Evolutionary conservation across 805 yeast species (phyloP), one percentile per base, ranked within the genome.

Genomic region (Tetrapisispora namnaoensis): DNA sequence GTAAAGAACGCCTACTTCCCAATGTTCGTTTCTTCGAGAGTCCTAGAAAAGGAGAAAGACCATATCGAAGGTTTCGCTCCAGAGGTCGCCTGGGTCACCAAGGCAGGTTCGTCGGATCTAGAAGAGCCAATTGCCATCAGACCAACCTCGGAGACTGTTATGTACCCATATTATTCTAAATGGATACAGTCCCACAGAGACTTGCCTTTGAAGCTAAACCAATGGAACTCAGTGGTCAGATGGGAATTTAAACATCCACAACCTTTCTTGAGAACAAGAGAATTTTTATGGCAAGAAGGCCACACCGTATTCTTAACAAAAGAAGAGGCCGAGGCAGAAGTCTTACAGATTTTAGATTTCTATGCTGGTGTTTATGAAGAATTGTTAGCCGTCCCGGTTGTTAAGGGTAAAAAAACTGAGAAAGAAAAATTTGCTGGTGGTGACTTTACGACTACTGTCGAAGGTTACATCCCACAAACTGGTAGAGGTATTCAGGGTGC

Each of bases 231-330:
- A 18, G 99, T 93, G 42, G 99, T 93, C 45, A 85, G 99, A 76
- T 93, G 99, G 99, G 99, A 93, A 73, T 93, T 93, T 75, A 93
- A 93, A 76, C 98, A 93, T 70, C 99, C 99, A 50, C 99, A 93
- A 74, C 99, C 99, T 45, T 93, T 93, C 71, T 74, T 93, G 66
- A 86, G 99, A 79, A 95, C 99, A 14, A 85, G 99, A 74, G 99
- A 93, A 73, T 93, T 93, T 73, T 76, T 93, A 70, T 93, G 99
- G 99, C 99, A 93, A 74, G 99, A 93, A 74, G 99, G 99, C 60
- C 99, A 93, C 75, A 93, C 99, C 45, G 99, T 96, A 48, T 96
- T 87, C 69, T 77, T 95, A 64, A 85, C 95, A 49, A 70, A 74
- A 55, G 86, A 81, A 53, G 93, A 79, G 52, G 96, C 99, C 32